Base-by-base conservation (phyloP, 2,329 filamentous ascomycete species). In the Stagonosporopsis chrysanthemi region DNA sequence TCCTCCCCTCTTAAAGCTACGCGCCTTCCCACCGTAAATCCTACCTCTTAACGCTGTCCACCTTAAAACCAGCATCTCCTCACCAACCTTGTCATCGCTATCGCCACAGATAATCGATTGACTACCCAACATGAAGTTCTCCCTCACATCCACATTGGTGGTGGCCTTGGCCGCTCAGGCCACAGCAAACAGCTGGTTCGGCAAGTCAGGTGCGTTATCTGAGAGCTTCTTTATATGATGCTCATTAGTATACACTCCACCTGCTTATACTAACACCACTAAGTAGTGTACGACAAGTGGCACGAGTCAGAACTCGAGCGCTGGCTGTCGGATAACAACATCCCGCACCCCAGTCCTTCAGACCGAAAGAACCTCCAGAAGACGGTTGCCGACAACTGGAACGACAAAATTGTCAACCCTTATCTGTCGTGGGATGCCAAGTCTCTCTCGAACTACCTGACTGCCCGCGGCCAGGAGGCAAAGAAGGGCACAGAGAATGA, bases 251-350 rank as follows among this genome's bases (percentile, higher is more conserved):
- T 43, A 24, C 43, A 23, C 31, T 28, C 11, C 38, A 17, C 12
- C 24, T 46, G 39, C 61, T 51, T 40, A 49, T 53, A 58, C 66
- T 72, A 63, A 73, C 58, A 62, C 22, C 46, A 45, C 61, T 58
- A 57, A 66, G 45, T 72, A 97, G 94, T 89, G 15, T 98, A 98
- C 84, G 97, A 98, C 81, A 97, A 95, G 77, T 99, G 95, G 95
- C 94, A 98, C 71, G 89, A 98, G 82, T 96, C 91, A 22, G 95
- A 99, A 83, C 87, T 99, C 28, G 94, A 99, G 81, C 87, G 93
- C 71, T 99, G 95, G 95, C 87, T 99, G 46, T 90, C 90, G 28
- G 95, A 99, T 75, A 86, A 98, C 80, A 87, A 93, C 75, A 84
- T 99, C 56, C 92, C 94, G 9, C 92, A 97, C 76, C 92, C 95